phyloP scores from a whole-genome alignment of 805 yeast species.

The Ogataea trehalophila region DNA sequence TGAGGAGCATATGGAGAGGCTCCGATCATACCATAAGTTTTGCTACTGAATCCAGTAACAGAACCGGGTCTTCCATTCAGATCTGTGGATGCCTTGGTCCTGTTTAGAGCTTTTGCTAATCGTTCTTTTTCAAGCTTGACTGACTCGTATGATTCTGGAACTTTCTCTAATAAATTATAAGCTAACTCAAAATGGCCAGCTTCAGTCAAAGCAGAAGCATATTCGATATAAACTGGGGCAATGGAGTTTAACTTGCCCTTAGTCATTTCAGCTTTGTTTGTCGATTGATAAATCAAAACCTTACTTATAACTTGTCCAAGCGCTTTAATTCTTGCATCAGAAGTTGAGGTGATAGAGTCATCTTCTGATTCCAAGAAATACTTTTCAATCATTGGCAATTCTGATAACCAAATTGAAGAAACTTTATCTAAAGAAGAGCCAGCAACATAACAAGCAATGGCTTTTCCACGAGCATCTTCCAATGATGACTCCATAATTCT shows the following conservation, averaged over 20 bases:
- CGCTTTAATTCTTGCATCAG: conserved; percentile 80
- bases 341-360: conserved; percentile 47
- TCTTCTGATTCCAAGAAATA: conserved; percentile 41
- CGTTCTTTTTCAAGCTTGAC: conserved; percentile 74
- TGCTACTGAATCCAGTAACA: not conserved
- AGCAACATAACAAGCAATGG: conserved; percentile 71
- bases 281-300: conserved; percentile 66
- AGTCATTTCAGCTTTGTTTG: conserved; percentile 28
- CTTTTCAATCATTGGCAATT: conserved; percentile 42
- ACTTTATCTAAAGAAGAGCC: conserved; percentile 79
- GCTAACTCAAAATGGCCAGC: conserved; percentile 85
- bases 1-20: conserved; percentile 1
- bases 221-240: conserved; percentile 69
- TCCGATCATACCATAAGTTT: not conserved
- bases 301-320: conserved; percentile 80
- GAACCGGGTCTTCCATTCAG: conserved; percentile 3
- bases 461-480: conserved; percentile 55
- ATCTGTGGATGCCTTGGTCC: conserved; percentile 8
- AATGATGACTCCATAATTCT: conserved; percentile 49
- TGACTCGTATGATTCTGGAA: conserved; percentile 73
- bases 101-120: conserved; percentile 55
- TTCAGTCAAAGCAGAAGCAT: conserved; percentile 72
- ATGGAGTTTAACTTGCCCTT: conserved; percentile 39
- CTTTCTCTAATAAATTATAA: conserved; percentile 54
- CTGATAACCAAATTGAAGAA: conserved; percentile 79